Evolutionary conservation across 1,284 basidiomycete species (phyloP), one percentile per base, ranked within the genome.

Genomic region (Exobasidium rhododendri): DNA sequence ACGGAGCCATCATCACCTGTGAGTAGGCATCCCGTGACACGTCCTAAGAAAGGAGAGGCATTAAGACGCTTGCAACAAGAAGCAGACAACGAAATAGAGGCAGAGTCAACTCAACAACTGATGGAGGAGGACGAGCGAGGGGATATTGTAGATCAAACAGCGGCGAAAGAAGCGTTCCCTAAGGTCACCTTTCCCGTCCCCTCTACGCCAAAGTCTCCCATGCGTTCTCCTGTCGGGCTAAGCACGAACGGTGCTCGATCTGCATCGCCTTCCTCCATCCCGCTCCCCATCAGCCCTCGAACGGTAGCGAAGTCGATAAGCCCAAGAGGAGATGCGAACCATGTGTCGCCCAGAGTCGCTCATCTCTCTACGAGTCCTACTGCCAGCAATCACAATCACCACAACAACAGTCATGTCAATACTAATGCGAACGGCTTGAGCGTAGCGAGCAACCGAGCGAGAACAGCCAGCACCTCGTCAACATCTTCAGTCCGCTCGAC

Each of bases 381-480:
- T n/a, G n/a, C n/a, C n/a, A n/a, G n/a, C n/a, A n/a, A n/a, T n/a
- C n/a, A n/a, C n/a, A n/a, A n/a, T n/a, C n/a, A n/a, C n/a, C n/a
- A n/a, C n/a, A 40, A 40, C 17, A 40, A 40, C 7, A 7, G 7
- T 40, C 17, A 40, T 17, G 17, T 17, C 17, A 10, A 7, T 40
- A 10, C 35, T 40, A 7, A 7, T 40, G 10, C 35, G 17, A 17
- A 7, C 17, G 17, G 10, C 17, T 40, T 40, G 35, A 17, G 17
- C 7, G 47, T 26, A 13, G 13, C 28, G n/a, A 26, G 24, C 26
- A 28, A 13, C 3, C 47, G 47, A 50, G 22, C 47, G 4, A 20
- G 47, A 26, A 50, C 47, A 28, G 26, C 24, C 4, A 50, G 47
- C 26, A 50, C 47, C 13, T 50, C 47, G n/a, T 50, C 47, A 6